Base-by-base conservation (phyloP, 257 asterid genomes). In the Verbascum thapsus region DNA sequence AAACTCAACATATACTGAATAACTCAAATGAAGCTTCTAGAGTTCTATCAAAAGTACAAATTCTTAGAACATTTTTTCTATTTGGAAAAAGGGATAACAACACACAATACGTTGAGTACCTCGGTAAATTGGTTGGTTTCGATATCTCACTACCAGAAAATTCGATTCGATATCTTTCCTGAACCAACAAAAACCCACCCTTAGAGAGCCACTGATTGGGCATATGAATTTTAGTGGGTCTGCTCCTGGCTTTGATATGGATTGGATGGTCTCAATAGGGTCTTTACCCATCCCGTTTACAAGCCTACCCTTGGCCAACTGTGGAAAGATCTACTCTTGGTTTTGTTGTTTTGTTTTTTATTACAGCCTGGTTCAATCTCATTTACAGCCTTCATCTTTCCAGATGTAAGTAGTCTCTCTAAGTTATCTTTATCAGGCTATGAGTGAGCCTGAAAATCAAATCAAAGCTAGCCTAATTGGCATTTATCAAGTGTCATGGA, bases 401-500 rank as follows among this genome's bases (percentile, higher is more conserved):
- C 23, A n/a, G 22, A 30, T 15, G 19, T 17, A 15, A 64, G 13
- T 51, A 30, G 16, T 64, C 11, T 52, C 61, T 64, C 41, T 26
- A 30, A 13, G 52, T 22, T 15, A 41, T 26, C 44, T 6, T n/a
- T 50, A 13, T 12, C 26, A 26, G 54, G 64, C 63, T 32, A 45
- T 26, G 10, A n/a, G 42, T 13, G 8, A 22, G 17, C 12, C 42
- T 41, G 53, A 43, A 20, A 54, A 43, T 42, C n/a, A 30, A 18
- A 19, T 55, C 7, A 44, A 5, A 54, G 55, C 38, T 41, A 26
- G 40, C 48, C 37, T 6, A 17, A 19, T 34, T 6, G 26, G 37
- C 45, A 1, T 53, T 49, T 58, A 62, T 38, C 45, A 62, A 17
- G 68, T 12, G 19, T 48, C 6, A 34, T 49, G 57, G 49, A 62